phyloP scores from a whole-genome alignment of 148 eudicot species.

The Tetragonia tetragonoides region DNA sequence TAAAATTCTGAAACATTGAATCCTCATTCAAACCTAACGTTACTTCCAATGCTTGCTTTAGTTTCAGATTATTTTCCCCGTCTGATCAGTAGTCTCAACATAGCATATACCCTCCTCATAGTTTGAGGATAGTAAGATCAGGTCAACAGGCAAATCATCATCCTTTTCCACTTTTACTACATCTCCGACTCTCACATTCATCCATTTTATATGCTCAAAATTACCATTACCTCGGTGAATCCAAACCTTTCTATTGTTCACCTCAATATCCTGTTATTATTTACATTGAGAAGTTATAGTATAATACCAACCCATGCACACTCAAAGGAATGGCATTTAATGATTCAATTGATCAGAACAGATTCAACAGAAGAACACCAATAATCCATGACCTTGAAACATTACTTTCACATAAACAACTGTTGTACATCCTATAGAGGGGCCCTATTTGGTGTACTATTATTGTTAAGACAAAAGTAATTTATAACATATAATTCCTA shows the following conservation, averaged over 20 bases:
- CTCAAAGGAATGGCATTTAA: not conserved
- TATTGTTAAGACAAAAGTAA: too few relatives aligned
- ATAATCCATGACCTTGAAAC: not conserved
- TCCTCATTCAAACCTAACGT: constrained; percentile 48
- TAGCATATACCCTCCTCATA: constrained; percentile 65
- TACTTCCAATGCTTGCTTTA: constrained; percentile 53
- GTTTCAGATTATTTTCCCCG: constrained; percentile 68
- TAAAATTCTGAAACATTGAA: constrained; percentile 38
- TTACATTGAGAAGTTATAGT: not conserved
- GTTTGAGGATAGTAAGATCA: constrained; percentile 62
- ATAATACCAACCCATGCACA: not conserved
- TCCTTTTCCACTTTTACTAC: constrained; percentile 61
- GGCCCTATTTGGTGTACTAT: too few relatives aligned
- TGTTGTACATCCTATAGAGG: too few relatives aligned
- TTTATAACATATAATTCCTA: too few relatives aligned
- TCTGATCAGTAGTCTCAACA: constrained; percentile 72
- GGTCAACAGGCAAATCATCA: constrained; percentile 65
- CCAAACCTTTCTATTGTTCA: constrained; percentile 43
- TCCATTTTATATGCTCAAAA: constrained; percentile 50
- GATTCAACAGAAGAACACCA: not conserved
- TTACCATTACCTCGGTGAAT: constrained; percentile 43
- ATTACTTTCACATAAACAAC: too few relatives aligned
- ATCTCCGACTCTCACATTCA: constrained; percentile 58
- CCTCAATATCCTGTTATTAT: constrained; percentile 51
- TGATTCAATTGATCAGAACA: not conserved